A percentile compares a stretch with the other conserved stretches of the same genome.
Evolutionary conservation across 1,284 basidiomycete species (phyloP).

Genomic region (Pascua sp.): DNA sequence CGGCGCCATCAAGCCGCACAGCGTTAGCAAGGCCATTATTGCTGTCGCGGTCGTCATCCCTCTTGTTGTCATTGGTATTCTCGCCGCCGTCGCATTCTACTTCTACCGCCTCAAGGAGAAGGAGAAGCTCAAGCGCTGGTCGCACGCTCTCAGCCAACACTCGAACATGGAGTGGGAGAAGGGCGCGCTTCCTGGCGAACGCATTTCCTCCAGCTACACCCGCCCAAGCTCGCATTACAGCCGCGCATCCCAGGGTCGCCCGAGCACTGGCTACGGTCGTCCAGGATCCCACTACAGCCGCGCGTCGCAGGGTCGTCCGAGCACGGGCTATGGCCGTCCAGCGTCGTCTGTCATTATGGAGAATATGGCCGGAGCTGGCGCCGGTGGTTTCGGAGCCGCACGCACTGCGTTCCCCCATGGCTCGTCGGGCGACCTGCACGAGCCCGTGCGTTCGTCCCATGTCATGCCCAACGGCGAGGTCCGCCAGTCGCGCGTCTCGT

Average conservation of each 20-base stretch:
- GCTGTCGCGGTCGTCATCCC: constrained; percentile 77
- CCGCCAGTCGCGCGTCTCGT: constrained; percentile 45
- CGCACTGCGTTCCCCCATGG: constrained; percentile 24
- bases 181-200: constrained; percentile 41
- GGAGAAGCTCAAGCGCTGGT: constrained; percentile 66
- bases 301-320: constrained; percentile 40
- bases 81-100: constrained; percentile 55
- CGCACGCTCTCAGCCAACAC: constrained; percentile 45
- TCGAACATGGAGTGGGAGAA: constrained; percentile 47
- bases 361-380: constrained; percentile 65
- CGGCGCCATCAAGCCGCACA: constrained; percentile 38
- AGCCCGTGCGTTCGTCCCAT: constrained; percentile 53
- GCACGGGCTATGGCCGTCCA: constrained; percentile 21
- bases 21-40: constrained; percentile 60
- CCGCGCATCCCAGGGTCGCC: constrained; percentile 31
- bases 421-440: constrained; percentile 29
- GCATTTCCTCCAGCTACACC: constrained; percentile 71
- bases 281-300: constrained; percentile 42
- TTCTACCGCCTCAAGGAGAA: constrained; percentile 59
- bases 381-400: constrained; percentile 44
- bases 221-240: constrained; percentile 51
- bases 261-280: constrained; percentile 62
- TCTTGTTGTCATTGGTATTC: constrained; percentile 55
- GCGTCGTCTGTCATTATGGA: constrained; percentile 44
- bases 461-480: constrained; percentile 52